These are phyloP conservation scores for Neofusicoccum ribis DNA, from an alignment of 2,329 filamentous ascomycete genomes.

Conservation along the genomic window DNA sequence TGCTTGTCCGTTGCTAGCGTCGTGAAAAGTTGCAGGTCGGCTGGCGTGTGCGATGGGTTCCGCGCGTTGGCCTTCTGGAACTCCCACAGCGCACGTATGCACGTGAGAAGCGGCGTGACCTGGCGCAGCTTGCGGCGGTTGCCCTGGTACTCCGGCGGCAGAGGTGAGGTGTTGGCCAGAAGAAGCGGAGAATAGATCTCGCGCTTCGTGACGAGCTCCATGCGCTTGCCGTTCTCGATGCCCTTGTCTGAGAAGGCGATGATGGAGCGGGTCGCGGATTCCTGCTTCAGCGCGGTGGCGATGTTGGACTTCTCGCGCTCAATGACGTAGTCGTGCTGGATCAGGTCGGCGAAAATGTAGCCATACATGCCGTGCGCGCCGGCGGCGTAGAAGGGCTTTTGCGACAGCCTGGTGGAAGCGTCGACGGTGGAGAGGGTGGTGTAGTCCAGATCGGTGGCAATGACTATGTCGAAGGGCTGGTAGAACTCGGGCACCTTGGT, in stretches of 20 bases:
- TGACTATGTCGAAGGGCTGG: constrained; percentile 76
- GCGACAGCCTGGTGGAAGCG: constrained; percentile 75
- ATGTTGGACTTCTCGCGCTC: constrained; percentile 81
- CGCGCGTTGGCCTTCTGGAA: constrained; percentile 61
- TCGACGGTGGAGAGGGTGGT: constrained; percentile 76
- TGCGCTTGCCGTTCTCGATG: constrained; percentile 63
- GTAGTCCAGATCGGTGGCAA: constrained; percentile 85
- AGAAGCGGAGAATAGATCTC: constrained; percentile 88
- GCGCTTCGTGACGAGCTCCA: constrained; percentile 87
- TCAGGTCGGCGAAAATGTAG: constrained; percentile 91
- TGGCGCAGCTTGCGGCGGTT: constrained; percentile 68
- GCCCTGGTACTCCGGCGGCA: constrained; percentile 67
- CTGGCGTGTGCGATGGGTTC: constrained; percentile 49
- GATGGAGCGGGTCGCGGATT: constrained; percentile 77
- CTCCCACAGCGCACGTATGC: constrained; percentile 86
- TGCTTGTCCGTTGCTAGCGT: constrained; percentile 76
- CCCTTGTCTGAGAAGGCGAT: constrained; percentile 66
- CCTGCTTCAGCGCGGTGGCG: constrained; percentile 57
- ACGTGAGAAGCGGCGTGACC: constrained; percentile 83
- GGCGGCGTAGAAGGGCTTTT: constrained; percentile 84
- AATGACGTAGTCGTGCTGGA: constrained; percentile 86
- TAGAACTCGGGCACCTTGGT: constrained; percentile 74
- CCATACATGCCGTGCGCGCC: constrained; percentile 88
- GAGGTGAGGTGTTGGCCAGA: constrained; percentile 75
- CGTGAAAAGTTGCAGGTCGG: constrained; percentile 76